Conservation (phyloP, 352 stramenopile genomes). For the Globisporangium heterothallicum region DNA sequence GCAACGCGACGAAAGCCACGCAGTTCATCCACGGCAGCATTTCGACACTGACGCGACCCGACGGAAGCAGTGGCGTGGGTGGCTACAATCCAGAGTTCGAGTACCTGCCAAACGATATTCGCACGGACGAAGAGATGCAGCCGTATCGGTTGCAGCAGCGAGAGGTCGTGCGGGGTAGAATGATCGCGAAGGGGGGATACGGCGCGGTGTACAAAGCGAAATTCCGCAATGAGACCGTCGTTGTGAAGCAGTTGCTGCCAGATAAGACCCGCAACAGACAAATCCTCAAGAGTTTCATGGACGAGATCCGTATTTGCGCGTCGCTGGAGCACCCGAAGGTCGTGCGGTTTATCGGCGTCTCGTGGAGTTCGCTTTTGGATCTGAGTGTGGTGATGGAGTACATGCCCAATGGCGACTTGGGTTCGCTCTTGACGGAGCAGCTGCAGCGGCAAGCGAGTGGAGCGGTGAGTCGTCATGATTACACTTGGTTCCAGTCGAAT, state of each 20-base stretch:
- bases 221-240: conserved; percentile 26
- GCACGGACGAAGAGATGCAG: conserved; percentile 28
- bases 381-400: conserved; percentile 43
- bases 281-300: conserved; percentile 37
- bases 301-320: conserved; percentile 64
- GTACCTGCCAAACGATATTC: conserved; percentile 31
- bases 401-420: conserved; percentile 42
- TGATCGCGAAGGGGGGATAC: conserved; percentile 32
- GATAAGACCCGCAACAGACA: conserved; percentile 24
- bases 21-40: conserved; percentile 15
- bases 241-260: conserved; percentile 32
- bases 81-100: conserved; percentile 10
- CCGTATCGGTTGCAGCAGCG: conserved; percentile 25
- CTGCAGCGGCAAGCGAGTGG: conserved; percentile 13
- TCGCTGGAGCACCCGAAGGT: conserved; percentile 50
- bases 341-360: conserved; percentile 44
- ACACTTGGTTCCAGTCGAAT: conserved; percentile 12
- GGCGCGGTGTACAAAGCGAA: conserved; percentile 25
- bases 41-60: conserved; percentile 6
- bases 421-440: conserved; percentile 21
- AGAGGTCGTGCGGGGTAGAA: conserved; percentile 19
- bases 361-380: conserved; percentile 48
- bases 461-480: not conserved
- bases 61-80: not conserved
- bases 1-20: conserved; percentile 10